These are phyloP conservation scores for Pyricularia pennisetigena DNA, from an alignment of 2,329 filamentous ascomycete species.

Conservation along the genomic window DNA sequence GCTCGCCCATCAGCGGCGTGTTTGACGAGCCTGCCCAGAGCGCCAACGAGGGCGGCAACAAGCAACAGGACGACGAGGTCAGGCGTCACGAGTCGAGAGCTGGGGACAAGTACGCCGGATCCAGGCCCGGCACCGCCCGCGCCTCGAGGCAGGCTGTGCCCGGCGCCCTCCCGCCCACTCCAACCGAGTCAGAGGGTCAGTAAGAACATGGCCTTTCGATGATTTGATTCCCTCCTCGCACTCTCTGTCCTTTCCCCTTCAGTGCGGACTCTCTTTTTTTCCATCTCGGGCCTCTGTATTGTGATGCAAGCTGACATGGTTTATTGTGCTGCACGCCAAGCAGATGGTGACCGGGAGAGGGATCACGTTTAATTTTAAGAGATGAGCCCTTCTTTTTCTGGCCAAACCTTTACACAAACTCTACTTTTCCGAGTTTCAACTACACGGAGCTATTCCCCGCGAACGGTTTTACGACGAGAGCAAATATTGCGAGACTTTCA, in stretches of 20 bases:
- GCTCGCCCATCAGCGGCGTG: slow-evolving; percentile 17
- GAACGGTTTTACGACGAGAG: neutral
- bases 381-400: neutral
- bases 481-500: neutral
- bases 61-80: slow-evolving; percentile 6
- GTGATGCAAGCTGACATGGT: slow-evolving; percentile 26
- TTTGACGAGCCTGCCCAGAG: slow-evolving; percentile 14
- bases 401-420: neutral
- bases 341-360: slow-evolving; percentile 30
- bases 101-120: slow-evolving; percentile 21
- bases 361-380: neutral
- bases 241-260: neutral
- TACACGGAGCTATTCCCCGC: neutral
- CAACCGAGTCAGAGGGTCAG: slow-evolving; percentile 54
- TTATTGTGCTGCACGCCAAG: slow-evolving; percentile 19
- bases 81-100: neutral
- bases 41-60: slow-evolving; percentile 11
- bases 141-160: slow-evolving; percentile 39
- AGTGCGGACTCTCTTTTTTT: neutral
- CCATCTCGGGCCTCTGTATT: neutral
- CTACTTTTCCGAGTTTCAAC: neutral
- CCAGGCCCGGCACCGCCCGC: slow-evolving; percentile 43
- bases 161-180: slow-evolving; percentile 50
- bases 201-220: slow-evolving; percentile 17
- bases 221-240: slow-evolving; percentile 11